phyloP scores from a whole-genome alignment of 176 grass and related monocot genomes.

The Oryza australiensis region DNA sequence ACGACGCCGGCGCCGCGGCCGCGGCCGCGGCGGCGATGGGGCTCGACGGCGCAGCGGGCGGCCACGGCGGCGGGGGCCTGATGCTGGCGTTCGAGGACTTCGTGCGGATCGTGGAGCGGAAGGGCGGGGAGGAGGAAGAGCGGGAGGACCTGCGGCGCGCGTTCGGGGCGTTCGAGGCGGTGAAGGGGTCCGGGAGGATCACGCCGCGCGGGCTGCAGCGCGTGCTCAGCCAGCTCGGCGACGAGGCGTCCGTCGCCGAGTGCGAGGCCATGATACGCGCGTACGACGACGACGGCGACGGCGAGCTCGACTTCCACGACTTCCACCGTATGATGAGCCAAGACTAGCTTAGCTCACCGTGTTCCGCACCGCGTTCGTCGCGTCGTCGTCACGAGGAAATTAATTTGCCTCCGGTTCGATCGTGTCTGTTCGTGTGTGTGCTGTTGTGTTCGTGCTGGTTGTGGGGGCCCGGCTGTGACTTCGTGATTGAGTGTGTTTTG shows the following conservation, averaged over 20 bases:
- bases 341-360: constrained; percentile 2
- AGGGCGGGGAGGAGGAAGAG: constrained; percentile 60
- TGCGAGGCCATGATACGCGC: constrained; percentile 84
- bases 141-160: constrained; percentile 73
- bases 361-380: neutral
- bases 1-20: neutral
- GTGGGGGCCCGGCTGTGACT: neutral
- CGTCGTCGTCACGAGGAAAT: neutral
- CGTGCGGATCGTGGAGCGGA: constrained; percentile 69
- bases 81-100: constrained; percentile 76
- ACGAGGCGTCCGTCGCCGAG: constrained; percentile 70
- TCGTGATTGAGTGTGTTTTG: neutral
- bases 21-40: neutral
- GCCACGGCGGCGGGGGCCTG: neutral
- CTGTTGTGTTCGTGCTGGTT: neutral
- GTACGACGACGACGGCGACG: constrained; percentile 90
- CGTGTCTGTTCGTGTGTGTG: neutral
- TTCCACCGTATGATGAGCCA: constrained; percentile 87
- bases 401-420: neutral
- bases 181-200: constrained; percentile 94
- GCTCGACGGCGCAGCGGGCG: neutral
- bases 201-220: constrained; percentile 80
- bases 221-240: constrained; percentile 79
- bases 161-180: constrained; percentile 91
- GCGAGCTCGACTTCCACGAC: constrained; percentile 90